Conservation (phyloP, 352 stramenopile genomes). For the Globisporangium apiculatum region DNA sequence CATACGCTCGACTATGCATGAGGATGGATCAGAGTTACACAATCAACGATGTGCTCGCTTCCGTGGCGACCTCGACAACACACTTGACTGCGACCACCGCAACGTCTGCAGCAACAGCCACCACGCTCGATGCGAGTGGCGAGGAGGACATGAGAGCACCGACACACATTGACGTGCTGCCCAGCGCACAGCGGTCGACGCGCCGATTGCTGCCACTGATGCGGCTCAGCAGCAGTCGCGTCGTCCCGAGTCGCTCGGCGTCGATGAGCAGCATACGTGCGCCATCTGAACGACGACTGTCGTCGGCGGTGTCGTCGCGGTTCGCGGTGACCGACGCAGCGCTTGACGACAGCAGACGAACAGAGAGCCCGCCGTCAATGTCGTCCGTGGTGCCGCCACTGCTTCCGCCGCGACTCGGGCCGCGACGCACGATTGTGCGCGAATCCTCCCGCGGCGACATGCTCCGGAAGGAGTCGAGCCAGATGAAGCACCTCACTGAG, state of each 20-base stretch:
- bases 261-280: background rate
- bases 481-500: slow-evolving; percentile 7
- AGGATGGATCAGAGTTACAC: background rate
- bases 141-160: background rate
- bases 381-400: background rate
- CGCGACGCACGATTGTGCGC: background rate
- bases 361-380: background rate
- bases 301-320: background rate
- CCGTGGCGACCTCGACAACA: background rate
- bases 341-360: background rate
- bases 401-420: background rate
- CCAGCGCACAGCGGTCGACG: background rate
- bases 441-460: slow-evolving; percentile 7
- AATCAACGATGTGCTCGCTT: background rate
- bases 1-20: background rate
- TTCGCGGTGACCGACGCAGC: background rate
- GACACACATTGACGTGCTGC: background rate
- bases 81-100: background rate
- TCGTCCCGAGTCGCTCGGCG: background rate
- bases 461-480: slow-evolving; percentile 10
- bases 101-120: background rate
- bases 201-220: background rate
- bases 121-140: background rate
- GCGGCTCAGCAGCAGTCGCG: background rate
- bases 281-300: background rate